phyloP scores from a whole-genome alignment of 1,284 basidiomycete species.

The Cryptococcus jaspeensis region DNA sequence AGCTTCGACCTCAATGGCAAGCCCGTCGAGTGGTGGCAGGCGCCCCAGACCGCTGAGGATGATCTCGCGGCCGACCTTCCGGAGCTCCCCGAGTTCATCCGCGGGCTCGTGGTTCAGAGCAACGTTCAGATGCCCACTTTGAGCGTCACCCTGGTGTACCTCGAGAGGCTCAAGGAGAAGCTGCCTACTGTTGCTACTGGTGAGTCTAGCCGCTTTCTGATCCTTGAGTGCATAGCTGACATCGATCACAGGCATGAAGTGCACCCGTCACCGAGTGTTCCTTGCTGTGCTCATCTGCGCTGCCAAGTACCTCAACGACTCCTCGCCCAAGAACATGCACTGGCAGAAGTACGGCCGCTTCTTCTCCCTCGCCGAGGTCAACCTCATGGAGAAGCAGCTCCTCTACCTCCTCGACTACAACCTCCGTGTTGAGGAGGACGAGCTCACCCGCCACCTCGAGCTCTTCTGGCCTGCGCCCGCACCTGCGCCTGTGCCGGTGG shows the following conservation, averaged over 20 bases:
- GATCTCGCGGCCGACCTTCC: slow-evolving; percentile 55
- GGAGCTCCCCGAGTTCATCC: slow-evolving; percentile 81
- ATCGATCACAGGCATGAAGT: slow-evolving; percentile 67
- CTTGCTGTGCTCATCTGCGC: slow-evolving; percentile 93
- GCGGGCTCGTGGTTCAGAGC: slow-evolving; percentile 74
- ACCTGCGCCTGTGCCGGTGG: slow-evolving; percentile 5
- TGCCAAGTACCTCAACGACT: slow-evolving; percentile 97
- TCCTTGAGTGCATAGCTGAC: slow-evolving; percentile 3
- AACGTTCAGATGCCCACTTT: slow-evolving; percentile 92
- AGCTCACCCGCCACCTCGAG: slow-evolving; percentile 77
- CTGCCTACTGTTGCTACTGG: slow-evolving; percentile 85
- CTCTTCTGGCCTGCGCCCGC: slow-evolving; percentile 59
- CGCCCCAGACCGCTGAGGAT: slow-evolving; percentile 31
- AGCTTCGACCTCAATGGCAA: slow-evolving; percentile 26
- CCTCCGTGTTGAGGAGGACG: slow-evolving; percentile 46
- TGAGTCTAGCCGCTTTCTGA: slow-evolving; percentile 38
- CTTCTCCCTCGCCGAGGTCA: slow-evolving; percentile 64
- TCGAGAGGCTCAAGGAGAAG: slow-evolving; percentile 78
- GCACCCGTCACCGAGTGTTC: slow-evolving; percentile 93
- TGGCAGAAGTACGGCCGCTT: slow-evolving; percentile 74
- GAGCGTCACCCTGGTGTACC: slow-evolving; percentile 89
- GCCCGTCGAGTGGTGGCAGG: slow-evolving; percentile 49
- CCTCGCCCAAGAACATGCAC: slow-evolving; percentile 91
- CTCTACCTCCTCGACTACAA: slow-evolving; percentile 78
- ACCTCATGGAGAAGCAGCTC: slow-evolving; percentile 95